These are phyloP conservation scores for Teunomyces stri DNA, from an alignment of 805 yeast species.

Conservation along the genomic window DNA sequence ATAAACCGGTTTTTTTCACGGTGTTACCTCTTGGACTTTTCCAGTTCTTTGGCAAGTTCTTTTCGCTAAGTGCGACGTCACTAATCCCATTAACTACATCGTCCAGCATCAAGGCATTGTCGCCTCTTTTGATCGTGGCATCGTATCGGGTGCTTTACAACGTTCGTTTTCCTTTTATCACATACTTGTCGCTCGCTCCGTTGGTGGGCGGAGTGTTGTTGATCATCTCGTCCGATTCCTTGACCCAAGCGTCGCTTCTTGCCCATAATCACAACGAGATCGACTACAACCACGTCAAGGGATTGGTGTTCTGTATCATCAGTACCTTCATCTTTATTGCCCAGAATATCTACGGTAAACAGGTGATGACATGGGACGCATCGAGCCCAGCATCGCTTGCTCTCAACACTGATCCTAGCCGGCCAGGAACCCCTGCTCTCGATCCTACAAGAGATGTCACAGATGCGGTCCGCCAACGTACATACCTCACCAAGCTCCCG, in stretches of 20 bases:
- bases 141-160: constrained; percentile 53
- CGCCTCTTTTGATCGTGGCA: constrained; percentile 58
- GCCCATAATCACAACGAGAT: constrained; percentile 10
- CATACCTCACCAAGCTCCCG: constrained; percentile 24
- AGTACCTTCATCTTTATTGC: constrained; percentile 77
- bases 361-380: constrained; percentile 59
- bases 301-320: constrained; percentile 64
- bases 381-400: constrained; percentile 27
- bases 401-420: constrained; percentile 17
- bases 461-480: constrained; percentile 20
- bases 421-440: not conserved
- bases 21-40: constrained; percentile 63
- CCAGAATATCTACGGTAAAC: constrained; percentile 85
- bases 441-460: not conserved
- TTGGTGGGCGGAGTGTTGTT: constrained; percentile 52
- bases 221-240: constrained; percentile 38
- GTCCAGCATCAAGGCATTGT: constrained; percentile 65
- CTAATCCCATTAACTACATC: constrained; percentile 67
- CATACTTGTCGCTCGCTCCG: constrained; percentile 53
- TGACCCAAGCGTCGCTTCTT: constrained; percentile 7
- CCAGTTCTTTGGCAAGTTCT: constrained; percentile 63
- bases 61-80: constrained; percentile 63
- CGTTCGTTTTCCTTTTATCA: constrained; percentile 48
- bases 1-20: constrained; percentile 36
- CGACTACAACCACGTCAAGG: constrained; percentile 44